Base-by-base conservation (phyloP, 2,329 filamentous ascomycete genomes). In the Cladosporium sp. region DNA sequence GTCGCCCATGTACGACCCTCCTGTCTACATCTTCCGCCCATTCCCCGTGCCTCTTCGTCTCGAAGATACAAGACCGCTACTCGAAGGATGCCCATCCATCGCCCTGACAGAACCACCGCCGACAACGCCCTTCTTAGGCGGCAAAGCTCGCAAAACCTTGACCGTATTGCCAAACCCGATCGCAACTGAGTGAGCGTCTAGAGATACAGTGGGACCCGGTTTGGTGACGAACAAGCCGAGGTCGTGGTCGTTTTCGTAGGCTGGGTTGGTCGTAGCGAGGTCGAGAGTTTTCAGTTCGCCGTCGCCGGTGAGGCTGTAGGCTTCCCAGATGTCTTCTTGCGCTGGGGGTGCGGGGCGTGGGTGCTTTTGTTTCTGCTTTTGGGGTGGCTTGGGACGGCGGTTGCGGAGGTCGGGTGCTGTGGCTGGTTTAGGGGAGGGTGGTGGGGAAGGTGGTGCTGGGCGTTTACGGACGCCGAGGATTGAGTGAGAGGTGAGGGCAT, bases 131-230 rank as follows among this genome's bases (percentile, higher is more conserved):
- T 19, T 22, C 33, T 27, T 46, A 15, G 42, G 29, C 20, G 38
- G 18, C 80, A 50, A 20, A 4, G 18, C 18, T 13, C 29, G 27
- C 4, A 90, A 76, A 43, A 90, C 70, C 67, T 89, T 90, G 59
- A 90, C 75, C 1, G 80, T 74, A 57, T 89, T 86, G 11, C 86
- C 87, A 52, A 90, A 81, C 0, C 78, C 84, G 25, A 91, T 77
- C 0, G 81, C 86, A 3, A 88, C 75, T 43, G 83, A 85, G 39
- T 77, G 74, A 41, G 78, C 76, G 11, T 86, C 86, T 1, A 88
- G 69, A 46, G 72, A 72, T 2, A 75, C 73, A 50, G 85, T 78
- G 0, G 86, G 86, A 0, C 86, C 87, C 1, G 85, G 70, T 39
- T 76, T 75, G 2, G 78, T 78, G 18, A 88, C 80, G 40, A 88